Evolutionary conservation across 2,329 filamentous ascomycete species (phyloP), one percentile per base, ranked within the genome.

Genomic region (Teratosphaeria destructans): DNA sequence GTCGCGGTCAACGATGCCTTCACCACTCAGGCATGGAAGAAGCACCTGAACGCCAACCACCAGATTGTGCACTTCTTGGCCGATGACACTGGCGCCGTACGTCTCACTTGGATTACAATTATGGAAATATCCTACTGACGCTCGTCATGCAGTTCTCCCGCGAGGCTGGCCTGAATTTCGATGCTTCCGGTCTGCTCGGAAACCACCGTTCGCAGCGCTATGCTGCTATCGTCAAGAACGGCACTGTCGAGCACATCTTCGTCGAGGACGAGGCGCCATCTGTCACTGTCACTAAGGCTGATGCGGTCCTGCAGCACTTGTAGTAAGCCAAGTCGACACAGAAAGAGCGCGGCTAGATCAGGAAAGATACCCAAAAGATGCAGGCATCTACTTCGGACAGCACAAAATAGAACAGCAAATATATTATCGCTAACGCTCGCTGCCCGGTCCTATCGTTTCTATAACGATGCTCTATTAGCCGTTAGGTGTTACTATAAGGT

Each of bases 1-100:
- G 64, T 68, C 23, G 66, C 65, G 6, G 64, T 68, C 43, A 68
- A 68, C 59, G 66, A 68, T 52, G 62, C 60, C 1, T 68, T 68
- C 61, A 65, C 63, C 27, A 66, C 63, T 8, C 57, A 66, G 60
- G 66, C 66, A 1, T 68, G 66, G 66, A 67, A 67, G 58, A 64
- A 65, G 62, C 64, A 68, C 60, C 61, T 67, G 29, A 60, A 62
- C 37, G 64, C 61, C 53, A 57, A 64, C 35, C 60, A 65, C 49
- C 59, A 61, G 2, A 39, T 64, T 5, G 65, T 68, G 5, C 66
- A 68, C 58, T 64, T 68, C 59, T 56, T 68, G n/a, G 65, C 66
- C 11, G 66, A 68, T 47, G 66, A 68, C 54, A 65, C 60, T 34
- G 65, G 62, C 23, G 58, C 61, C 29, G 65, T 67, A 58, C 57